Evolutionary conservation across 257 asterid genomes (phyloP), one percentile per base, ranked within the genome.

Genomic region (Solanum sejunctum): DNA sequence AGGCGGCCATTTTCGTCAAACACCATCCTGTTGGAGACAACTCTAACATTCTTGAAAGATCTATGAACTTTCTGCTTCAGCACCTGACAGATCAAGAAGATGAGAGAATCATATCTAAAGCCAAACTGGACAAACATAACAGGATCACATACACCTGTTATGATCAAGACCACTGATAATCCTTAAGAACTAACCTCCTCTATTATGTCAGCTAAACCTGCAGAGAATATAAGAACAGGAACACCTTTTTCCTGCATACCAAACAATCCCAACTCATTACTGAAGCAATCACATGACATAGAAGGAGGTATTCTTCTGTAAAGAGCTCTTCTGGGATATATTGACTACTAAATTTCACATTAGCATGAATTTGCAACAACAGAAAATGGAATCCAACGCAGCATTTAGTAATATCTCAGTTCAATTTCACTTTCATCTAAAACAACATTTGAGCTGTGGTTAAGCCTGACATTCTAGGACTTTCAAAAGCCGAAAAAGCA

Each of bases 151-250:
- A 49, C 81, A 47, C 81, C 81, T 47, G 58, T 21, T 47, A 73
- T 47, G 89, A 58, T 88, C 84, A 73, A 78, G 39, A 10, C 32
- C 56, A 41, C 63, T 20, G 80, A 70, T n/a, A 85, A 81, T 84
- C 67, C 47, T 67, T 69, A 84, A 87, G 77, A 81, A 75, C 93
- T 89, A 72, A 93, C 98, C 98, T 95, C 99, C 92, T 95, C 98
- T 89, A 95, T 95, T 86, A 94, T 94, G 89, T 95, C 98, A 6
- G 98, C 99, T 52, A 95, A 94, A 64, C 99, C 99, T 84, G 99
- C 97, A 81, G 99, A 95, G 93, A 95, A 94, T 85, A 95, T 92
- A 88, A 95, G 99, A 86, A 95, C 88, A 7, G 98, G 99, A 79
- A 93, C 93, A 88, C 89, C 89, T 90, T 80, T 89, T 85, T 89